Percentiles rank a stretch among this genome's conserved stretches.
Evolutionary conservation across 148 eudicot species (phyloP).

Genomic region (Heliamphora exappendiculata): DNA sequence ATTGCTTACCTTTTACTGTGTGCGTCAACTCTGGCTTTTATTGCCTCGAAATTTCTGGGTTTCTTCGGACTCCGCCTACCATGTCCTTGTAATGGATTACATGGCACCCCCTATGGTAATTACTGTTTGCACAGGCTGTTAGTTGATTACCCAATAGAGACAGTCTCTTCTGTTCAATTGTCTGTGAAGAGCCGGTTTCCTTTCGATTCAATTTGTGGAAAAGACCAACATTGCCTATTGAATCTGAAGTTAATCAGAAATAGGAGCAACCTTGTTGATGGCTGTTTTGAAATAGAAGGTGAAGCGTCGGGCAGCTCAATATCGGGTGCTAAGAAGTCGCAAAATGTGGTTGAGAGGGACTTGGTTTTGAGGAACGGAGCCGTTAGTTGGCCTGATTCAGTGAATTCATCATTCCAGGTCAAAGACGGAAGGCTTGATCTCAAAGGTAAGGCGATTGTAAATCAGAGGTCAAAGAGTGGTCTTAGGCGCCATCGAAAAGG

Average conservation of each 20-base stretch:
- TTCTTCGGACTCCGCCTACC: constrained; percentile 67
- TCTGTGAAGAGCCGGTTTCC: constrained; percentile 60
- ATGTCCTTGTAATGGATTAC: constrained; percentile 58
- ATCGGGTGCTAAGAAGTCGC: constrained; percentile 34
- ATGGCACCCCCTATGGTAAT: constrained; percentile 27
- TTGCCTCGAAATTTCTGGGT: constrained; percentile 48
- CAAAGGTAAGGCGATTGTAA: constrained; percentile 44
- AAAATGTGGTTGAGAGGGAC: constrained; percentile 25
- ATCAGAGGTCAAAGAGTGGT: constrained; percentile 38
- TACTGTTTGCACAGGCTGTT: constrained; percentile 45
- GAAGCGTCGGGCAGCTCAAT: constrained; percentile 63
- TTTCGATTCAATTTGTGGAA: constrained; percentile 35
- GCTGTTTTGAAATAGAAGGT: constrained; percentile 44
- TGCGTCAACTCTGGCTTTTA: constrained; percentile 57
- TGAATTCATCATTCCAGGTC: neutral
- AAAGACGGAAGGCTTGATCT: constrained; percentile 33
- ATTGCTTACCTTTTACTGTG: constrained; percentile 73
- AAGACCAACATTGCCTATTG: constrained; percentile 29
- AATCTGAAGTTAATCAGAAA: constrained; percentile 36
- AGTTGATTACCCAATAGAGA: constrained; percentile 50
- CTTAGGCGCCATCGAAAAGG: constrained; percentile 43
- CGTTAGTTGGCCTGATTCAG: neutral
- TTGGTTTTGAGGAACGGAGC: constrained; percentile 16
- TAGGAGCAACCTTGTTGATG: constrained; percentile 19
- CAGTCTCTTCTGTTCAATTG: constrained; percentile 45